Base-by-base conservation (phyloP, 129 eudicot genomes). In the Escallonia rubra region DNA sequence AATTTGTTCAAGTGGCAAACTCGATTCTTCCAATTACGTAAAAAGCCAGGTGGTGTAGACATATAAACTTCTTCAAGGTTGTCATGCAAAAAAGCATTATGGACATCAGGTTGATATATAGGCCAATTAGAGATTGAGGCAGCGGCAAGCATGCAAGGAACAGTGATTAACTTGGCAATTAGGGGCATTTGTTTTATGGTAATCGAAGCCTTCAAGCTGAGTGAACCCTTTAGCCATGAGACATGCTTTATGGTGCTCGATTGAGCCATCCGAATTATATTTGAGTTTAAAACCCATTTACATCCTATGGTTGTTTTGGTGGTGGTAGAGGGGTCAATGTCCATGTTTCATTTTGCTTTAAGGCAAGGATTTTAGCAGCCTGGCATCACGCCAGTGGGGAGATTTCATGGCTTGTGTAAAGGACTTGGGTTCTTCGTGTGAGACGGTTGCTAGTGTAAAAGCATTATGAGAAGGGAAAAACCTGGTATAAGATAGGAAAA, bases 41-140 rank as follows among this genome's bases (percentile, higher is more conserved):
- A 55, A 34, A 41, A 43, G 41, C 67, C 61, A 3, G n/a, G 49
- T 6, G 74, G 68, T 0, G 44, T 34, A 7, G 7, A 40, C 79
- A 69, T 73, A 42, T 68, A 63, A 4, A 73, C 68, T 7, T 72
- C 77, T 2, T 48, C 3, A 1, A 62, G 39, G 43, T 72, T 69
- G 5, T 41, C 72, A 57, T 65, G 59, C 6, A 66, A 23, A 11
- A 78, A 78, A 4, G 61, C 74, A 73, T 73, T 57, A 7, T 66
- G 48, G 2, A 72, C 74, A 42, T 78, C 71, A 12, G 63, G 43
- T 49, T 72, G 70, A 8, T n/a, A 15, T 0, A 67, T 5, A 0
- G 6, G n/a, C 73, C 77, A 71, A 10, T 42, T 0, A 7, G 5
- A 13, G 0, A 11, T 47, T 4, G 68, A 43, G 0, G 71, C 79